Conservation (phyloP, 805 yeast species). For the Metschnikowia similis region DNA sequence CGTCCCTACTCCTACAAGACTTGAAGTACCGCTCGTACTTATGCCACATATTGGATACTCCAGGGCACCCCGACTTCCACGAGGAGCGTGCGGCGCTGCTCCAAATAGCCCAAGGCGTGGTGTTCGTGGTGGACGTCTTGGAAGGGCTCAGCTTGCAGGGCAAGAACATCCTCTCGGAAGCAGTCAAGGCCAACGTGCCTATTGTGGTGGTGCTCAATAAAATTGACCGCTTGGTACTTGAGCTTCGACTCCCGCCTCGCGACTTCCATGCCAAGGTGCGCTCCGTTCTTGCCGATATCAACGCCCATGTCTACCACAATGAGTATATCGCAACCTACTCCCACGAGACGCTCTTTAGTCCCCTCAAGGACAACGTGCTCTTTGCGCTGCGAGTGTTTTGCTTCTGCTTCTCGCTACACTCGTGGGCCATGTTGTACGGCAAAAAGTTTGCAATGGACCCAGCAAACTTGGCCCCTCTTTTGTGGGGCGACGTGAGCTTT, state of each 20-base stretch:
- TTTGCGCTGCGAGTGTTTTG: constrained; percentile 68
- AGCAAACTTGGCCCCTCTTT: constrained; percentile 43
- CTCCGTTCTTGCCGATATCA: constrained; percentile 59
- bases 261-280: constrained; percentile 71
- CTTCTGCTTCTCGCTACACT: constrained; percentile 60
- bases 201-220: constrained; percentile 70
- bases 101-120: constrained; percentile 58
- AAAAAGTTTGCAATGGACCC: constrained; percentile 16
- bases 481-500: constrained; percentile 79
- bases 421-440: constrained; percentile 56
- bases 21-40: constrained; percentile 49
- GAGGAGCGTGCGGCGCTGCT: constrained; percentile 67
- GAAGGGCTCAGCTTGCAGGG: constrained; percentile 73
- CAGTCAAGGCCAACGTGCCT: constrained; percentile 46
- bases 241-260: constrained; percentile 65
- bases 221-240: constrained; percentile 79
- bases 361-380: constrained; percentile 60
- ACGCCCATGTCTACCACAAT: constrained; percentile 42
- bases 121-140: constrained; percentile 74
- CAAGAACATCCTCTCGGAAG: constrained; percentile 46
- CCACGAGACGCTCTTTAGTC: constrained; percentile 43
- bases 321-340: constrained; percentile 24
- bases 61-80: constrained; percentile 84
- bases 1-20: constrained; percentile 56
- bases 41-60: constrained; percentile 73